Evolutionary conservation across 768 basidiomycete species (phyloP), one percentile per base, ranked within the genome.

Genomic region (Heimioporus sp.): DNA sequence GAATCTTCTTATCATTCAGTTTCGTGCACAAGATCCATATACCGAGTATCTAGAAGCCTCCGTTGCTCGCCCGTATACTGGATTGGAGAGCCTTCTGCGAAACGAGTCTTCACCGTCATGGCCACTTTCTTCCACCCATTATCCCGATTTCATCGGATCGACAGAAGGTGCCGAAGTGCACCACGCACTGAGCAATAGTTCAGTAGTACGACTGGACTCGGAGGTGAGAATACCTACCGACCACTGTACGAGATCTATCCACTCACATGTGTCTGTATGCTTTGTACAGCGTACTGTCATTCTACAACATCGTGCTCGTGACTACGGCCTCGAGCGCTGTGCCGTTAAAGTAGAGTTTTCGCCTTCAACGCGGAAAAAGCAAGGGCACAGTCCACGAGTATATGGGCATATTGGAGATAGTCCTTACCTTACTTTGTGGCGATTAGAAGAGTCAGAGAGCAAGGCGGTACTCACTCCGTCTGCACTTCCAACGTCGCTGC

Each of bases 101-200:
- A 65, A 65, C n/a, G 54, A 52, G 19, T 64, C 65, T n/a, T 66
- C 64, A 5, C 62, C 61, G 15, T 64, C 48, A 15, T 65, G 64
- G 65, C 64, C 64, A 6, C 54, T 65, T 34, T 52, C 52, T 5
- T 58, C 61, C n/a, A 60, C 13, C 12, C 54, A 54, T 49, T 48
- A 57, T n/a, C 58, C 58, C 4, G 61, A 66, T 48, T 65, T 66
- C 36, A 13, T 63, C 6, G 60, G 52, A 17, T 44, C 54, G 2
- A 58, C 54, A 7, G 58, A 58, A 15, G 55, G 38, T 4, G 3
- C 38, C 5, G 10, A 44, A 16, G 12, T 65, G 32, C 39, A 56
- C 30, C 56, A 49, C 10, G 40, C 38, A 10, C 49, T 65, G n/a
- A 31, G 10, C 10, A 62, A 63, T 31, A 50, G 48, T 50, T 65